A percentile compares a stretch with the other conserved stretches of the same genome.
Conservation (phyloP, 2,329 filamentous ascomycete species). For the Claviceps pusilla region DNA sequence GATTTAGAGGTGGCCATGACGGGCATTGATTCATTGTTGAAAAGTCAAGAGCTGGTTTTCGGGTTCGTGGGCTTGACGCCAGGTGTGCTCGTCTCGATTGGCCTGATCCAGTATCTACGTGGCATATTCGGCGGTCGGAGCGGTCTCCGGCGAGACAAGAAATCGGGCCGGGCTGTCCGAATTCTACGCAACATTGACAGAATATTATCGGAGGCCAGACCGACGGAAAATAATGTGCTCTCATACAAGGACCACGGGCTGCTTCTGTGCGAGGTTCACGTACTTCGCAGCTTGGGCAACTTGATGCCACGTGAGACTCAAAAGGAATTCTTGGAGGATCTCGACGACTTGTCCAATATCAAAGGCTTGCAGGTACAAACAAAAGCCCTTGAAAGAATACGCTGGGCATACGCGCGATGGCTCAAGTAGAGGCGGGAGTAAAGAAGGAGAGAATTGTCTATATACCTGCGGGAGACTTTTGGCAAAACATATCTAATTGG, state of each 20-base stretch:
- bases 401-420: slow-evolving; percentile 83
- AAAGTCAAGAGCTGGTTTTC: slow-evolving; percentile 93
- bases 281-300: slow-evolving; percentile 49
- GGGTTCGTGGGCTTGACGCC: slow-evolving; percentile 93
- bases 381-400: slow-evolving; percentile 65
- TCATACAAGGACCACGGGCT: slow-evolving; percentile 88
- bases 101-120: slow-evolving; percentile 56
- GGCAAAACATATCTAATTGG: background rate
- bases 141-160: slow-evolving; percentile 49
- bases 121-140: slow-evolving; percentile 54
- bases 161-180: slow-evolving; percentile 56
- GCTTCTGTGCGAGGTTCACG: slow-evolving; percentile 76
- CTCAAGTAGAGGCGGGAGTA: slow-evolving; percentile 22
- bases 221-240: slow-evolving; percentile 57
- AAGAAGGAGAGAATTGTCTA: background rate
- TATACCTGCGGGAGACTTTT: background rate
- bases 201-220: slow-evolving; percentile 53
- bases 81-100: slow-evolving; percentile 73
- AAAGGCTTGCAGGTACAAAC: slow-evolving; percentile 65
- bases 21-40: slow-evolving; percentile 84
- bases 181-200: slow-evolving; percentile 81
- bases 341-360: slow-evolving; percentile 73
- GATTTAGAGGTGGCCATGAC: slow-evolving; percentile 93
- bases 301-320: slow-evolving; percentile 61
- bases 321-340: slow-evolving; percentile 76